Conservation (phyloP, 805 yeast species). For the Candida silvatica region DNA sequence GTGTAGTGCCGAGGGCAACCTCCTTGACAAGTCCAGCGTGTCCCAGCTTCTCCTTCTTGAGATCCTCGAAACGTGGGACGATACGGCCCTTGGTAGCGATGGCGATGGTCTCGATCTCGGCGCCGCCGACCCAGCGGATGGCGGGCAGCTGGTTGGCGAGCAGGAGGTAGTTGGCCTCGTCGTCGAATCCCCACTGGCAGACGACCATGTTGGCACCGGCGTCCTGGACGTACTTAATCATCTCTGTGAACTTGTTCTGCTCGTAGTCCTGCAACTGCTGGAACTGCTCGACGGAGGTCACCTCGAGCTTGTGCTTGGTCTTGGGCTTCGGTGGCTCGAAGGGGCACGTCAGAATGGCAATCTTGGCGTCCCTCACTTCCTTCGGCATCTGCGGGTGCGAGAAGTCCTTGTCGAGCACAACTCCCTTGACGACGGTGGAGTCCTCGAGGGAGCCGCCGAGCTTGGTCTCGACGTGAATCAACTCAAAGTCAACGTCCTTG, state of each 20-base stretch:
- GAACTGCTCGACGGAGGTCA: slow-evolving; percentile 90
- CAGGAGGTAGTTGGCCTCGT: slow-evolving; percentile 92
- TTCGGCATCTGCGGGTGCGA: slow-evolving; percentile 99
- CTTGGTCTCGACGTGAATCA: slow-evolving; percentile 91
- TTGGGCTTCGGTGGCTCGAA: slow-evolving; percentile 99
- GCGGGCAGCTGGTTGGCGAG: slow-evolving; percentile 88
- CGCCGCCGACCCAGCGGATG: slow-evolving; percentile 98
- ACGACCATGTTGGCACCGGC: slow-evolving; percentile 95
- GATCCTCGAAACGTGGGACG: slow-evolving; percentile 94
- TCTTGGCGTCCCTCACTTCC: slow-evolving; percentile 64
- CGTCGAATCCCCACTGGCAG: slow-evolving; percentile 99
- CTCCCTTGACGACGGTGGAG: slow-evolving; percentile 81
- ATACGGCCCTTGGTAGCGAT: slow-evolving; percentile 97
- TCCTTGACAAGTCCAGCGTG: slow-evolving; percentile 79
- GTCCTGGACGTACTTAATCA: slow-evolving; percentile 79
- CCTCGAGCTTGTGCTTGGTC: slow-evolving; percentile 94
- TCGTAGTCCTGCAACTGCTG: slow-evolving; percentile 86
- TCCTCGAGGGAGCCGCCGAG: slow-evolving; percentile 92
- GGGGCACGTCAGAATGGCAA: slow-evolving; percentile 96
- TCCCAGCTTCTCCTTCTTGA: slow-evolving; percentile 76
- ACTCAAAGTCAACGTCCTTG: slow-evolving; percentile 93
- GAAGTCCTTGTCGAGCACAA: slow-evolving; percentile 89
- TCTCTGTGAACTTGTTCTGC: slow-evolving; percentile 79
- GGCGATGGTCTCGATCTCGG: slow-evolving; percentile 90
- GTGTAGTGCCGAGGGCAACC: slow-evolving; percentile 91